Percentiles rank a stretch among this genome's conserved stretches.
phyloP scores from a whole-genome alignment of 176 grass and related monocot genomes.

The Thinopyrum elongatum region DNA sequence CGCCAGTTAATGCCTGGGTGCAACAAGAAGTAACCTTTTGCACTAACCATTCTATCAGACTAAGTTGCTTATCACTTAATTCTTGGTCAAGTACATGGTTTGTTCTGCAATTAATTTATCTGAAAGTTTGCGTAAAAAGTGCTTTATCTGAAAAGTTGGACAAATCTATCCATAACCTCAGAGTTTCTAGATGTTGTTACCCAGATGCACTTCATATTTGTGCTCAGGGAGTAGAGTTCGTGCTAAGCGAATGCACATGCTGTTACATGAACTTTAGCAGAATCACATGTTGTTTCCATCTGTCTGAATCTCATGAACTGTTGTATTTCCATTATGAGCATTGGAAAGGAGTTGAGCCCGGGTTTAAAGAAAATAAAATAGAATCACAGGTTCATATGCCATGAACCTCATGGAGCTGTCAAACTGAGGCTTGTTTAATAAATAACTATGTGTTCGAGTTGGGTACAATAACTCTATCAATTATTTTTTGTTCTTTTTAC shows the following conservation, averaged over 20 bases:
- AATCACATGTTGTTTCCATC: background rate
- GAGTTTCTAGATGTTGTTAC: background rate
- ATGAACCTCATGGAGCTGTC: background rate
- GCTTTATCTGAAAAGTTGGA: slow-evolving; percentile 10
- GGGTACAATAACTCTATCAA: slow-evolving; percentile 1
- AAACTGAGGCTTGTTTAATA: background rate
- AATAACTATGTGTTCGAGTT: slow-evolving; percentile 4
- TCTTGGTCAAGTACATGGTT: background rate
- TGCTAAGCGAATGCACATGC: background rate
- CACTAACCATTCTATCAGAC: background rate
- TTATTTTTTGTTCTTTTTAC: slow-evolving; percentile 12
- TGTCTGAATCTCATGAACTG: too few species aligned
- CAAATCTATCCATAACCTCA: background rate
- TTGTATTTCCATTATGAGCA: too few species aligned
- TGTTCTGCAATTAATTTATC: slow-evolving; percentile 15
- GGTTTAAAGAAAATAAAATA: too few species aligned
- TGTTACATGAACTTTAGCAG: slow-evolving; percentile 15
- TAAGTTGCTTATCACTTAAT: background rate
- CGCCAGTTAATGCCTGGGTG: background rate
- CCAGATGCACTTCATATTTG: background rate
- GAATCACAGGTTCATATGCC: background rate
- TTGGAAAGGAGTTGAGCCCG: too few species aligned
- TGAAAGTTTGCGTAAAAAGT: background rate
- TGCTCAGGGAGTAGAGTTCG: background rate
- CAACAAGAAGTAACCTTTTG: background rate